Evolutionary conservation across 148 eudicot genomes (phyloP).

Genomic region (Salicornia ramosissima): DNA sequence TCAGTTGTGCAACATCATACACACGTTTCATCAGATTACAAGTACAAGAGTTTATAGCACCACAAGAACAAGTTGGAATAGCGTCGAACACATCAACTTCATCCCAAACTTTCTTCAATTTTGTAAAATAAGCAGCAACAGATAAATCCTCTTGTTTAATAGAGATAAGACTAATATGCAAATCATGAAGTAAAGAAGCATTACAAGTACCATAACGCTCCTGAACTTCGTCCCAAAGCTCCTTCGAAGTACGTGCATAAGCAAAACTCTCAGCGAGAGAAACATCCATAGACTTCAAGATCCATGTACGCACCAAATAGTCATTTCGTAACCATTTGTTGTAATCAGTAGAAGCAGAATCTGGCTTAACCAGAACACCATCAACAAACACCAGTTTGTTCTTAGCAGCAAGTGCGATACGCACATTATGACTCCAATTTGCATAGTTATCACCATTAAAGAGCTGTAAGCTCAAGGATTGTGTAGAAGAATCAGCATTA

Average conservation of each 20-base stretch:
- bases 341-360: too few species aligned
- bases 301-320: not conserved
- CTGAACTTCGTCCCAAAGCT: not conserved
- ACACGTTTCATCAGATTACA: not conserved
- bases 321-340: slow-evolving; percentile 5
- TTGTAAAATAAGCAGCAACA: not conserved
- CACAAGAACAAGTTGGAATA: slow-evolving; percentile 8
- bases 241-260: not conserved
- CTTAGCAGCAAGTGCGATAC: not conserved
- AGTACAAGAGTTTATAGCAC: not conserved
- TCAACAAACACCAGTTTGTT: not conserved
- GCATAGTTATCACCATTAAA: not conserved
- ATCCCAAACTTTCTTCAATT: not conserved
- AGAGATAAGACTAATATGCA: not conserved
- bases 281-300: not conserved
- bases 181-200: not conserved
- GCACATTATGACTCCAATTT: not conserved
- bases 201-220: slow-evolving; percentile 11
- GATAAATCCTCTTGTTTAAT: not conserved
- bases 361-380: not conserved
- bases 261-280: not conserved
- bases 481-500: not conserved
- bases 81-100: not conserved
- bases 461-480: not conserved
- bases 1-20: not conserved